phyloP scores from a whole-genome alignment of 2,329 filamentous ascomycete species.

The Ophiocordyceps robertsii region DNA sequence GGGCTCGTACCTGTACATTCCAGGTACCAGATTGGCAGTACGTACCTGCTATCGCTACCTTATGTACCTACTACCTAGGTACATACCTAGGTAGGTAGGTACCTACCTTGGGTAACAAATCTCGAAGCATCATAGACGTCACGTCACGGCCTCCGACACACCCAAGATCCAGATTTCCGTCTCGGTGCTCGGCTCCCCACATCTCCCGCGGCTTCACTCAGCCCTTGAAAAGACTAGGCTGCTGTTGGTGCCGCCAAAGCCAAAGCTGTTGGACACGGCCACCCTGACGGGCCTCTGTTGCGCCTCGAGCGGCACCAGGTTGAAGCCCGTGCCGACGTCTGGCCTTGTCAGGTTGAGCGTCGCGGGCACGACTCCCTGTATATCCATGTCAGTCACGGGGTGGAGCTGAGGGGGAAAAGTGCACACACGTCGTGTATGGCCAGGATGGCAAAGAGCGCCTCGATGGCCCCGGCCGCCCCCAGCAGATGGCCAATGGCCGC shows the following conservation, averaged over 20 bases:
- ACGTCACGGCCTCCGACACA: too few relatives aligned
- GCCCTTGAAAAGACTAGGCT: slow-evolving; percentile 58
- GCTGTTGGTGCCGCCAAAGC: slow-evolving; percentile 94
- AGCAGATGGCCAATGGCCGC: slow-evolving; percentile 85
- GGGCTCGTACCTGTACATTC: too few relatives aligned
- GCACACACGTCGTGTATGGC: slow-evolving; percentile 61
- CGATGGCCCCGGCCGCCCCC: slow-evolving; percentile 80
- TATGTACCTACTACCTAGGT: too few relatives aligned
- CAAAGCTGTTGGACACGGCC: slow-evolving; percentile 88
- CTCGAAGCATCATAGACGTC: too few relatives aligned
- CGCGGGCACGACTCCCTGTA: slow-evolving; percentile 64
- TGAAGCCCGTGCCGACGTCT: slow-evolving; percentile 60
- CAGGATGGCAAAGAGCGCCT: slow-evolving; percentile 74
- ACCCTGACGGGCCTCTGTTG: slow-evolving; percentile 61
- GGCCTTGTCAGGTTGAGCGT: slow-evolving; percentile 69
- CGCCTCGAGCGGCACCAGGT: slow-evolving; percentile 63
- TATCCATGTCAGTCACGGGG: not conserved
- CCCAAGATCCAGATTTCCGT: too few relatives aligned
- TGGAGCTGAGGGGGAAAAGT: not conserved
- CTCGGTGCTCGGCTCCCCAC: too few relatives aligned
- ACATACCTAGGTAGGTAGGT: too few relatives aligned
- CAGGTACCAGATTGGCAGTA: too few relatives aligned
- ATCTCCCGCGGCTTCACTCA: too few relatives aligned
- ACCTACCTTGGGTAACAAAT: too few relatives aligned
- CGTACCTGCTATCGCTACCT: too few relatives aligned